Conservation (phyloP, 495 filamentous ascomycete species). For the Lepidopterella palustris region DNA sequence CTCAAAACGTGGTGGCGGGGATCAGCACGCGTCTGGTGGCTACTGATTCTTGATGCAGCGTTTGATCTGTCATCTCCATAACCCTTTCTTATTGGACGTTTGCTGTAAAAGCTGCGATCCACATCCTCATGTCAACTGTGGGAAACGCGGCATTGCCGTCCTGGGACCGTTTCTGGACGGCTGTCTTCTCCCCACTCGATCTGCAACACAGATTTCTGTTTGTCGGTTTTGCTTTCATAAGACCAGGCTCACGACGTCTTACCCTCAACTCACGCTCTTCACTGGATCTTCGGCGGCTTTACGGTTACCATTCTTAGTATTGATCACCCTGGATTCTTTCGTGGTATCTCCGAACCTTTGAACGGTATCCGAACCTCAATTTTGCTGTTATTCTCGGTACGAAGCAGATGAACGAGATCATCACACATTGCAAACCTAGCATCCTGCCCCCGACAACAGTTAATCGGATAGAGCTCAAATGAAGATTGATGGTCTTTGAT, state of each 20-base stretch:
- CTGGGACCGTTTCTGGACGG: conserved; percentile 23
- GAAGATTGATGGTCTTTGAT: conserved; percentile 8
- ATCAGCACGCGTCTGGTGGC: conserved; percentile 30
- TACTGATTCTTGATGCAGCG: conserved; percentile 33
- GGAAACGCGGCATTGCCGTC: conserved; percentile 35
- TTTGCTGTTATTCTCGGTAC: not conserved
- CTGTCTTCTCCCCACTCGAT: conserved; percentile 15
- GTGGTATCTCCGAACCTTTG: conserved; percentile 3
- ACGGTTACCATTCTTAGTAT: not conserved
- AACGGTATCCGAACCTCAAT: not conserved
- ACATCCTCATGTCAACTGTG: conserved; percentile 20
- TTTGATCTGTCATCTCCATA: conserved; percentile 26
- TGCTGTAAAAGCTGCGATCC: conserved; percentile 4
- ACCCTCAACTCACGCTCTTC: conserved; percentile 13
- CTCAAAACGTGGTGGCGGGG: conserved; percentile 35
- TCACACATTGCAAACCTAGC: not conserved
- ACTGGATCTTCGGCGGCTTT: conserved; percentile 14
- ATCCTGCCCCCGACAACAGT: conserved; percentile 10
- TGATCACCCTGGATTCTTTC: not conserved
- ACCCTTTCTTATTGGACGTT: conserved; percentile 21
- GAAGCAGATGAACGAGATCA: not conserved
- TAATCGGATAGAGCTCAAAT: conserved; percentile 13
- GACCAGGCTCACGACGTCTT: conserved; percentile 14
- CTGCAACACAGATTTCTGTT: conserved; percentile 22
- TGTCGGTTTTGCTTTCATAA: conserved; percentile 18